These are phyloP conservation scores for Hypericum androsaemum DNA, from an alignment of 345 rosid genomes.

Conservation along the genomic window DNA sequence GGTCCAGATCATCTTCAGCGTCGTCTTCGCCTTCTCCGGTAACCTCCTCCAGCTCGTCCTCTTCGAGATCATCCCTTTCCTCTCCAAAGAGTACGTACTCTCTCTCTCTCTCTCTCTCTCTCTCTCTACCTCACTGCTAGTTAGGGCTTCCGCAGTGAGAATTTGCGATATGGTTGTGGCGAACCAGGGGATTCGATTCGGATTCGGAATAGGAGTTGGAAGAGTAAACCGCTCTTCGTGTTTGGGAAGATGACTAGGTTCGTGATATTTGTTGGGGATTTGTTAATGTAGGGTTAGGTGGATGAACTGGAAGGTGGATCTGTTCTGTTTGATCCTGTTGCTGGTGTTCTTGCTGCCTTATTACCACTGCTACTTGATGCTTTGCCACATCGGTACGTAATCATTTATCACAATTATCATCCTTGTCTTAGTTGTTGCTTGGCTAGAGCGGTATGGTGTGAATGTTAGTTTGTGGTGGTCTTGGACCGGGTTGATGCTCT, in stretches of 20 bases:
- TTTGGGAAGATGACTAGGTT: not conserved
- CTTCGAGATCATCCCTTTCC: constrained; percentile 87
- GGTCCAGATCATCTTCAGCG: constrained; percentile 90
- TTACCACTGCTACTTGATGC: constrained; percentile 97
- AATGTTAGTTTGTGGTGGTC: not conserved
- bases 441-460: not conserved
- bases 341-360: constrained; percentile 92
- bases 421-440: not conserved
- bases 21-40: constrained; percentile 91
- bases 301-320: constrained; percentile 95
- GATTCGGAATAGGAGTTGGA: too few relatives aligned
- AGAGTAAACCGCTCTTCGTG: not conserved
- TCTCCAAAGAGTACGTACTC: constrained; percentile 58
- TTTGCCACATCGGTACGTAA: constrained; percentile 67
- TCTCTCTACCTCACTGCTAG: not conserved
- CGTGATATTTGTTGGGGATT: not conserved
- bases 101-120: not conserved
- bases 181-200: not conserved
- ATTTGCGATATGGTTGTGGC: not conserved
- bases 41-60: constrained; percentile 91
- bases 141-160: not conserved
- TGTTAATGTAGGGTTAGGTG: constrained; percentile 58
- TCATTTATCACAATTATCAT: constrained; percentile 5
- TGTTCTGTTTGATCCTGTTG: constrained; percentile 78
- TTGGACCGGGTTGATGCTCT: too few relatives aligned